Base-by-base conservation (phyloP, 1,139 yeast species). In the Blastobotrys aristatus region DNA sequence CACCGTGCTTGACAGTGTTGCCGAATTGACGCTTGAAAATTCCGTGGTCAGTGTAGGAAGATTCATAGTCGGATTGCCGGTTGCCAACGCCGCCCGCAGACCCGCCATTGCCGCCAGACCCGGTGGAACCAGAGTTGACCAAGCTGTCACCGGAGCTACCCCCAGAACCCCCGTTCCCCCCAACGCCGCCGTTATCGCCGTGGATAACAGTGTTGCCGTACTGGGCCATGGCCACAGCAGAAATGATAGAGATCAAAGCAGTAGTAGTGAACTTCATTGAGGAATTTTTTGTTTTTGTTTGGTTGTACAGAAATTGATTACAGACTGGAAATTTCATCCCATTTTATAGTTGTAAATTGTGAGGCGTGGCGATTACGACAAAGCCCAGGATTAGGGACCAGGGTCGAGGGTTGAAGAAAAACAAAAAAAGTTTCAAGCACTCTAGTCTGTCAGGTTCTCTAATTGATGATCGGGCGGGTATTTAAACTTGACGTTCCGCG, bases 111-210 rank as follows among this genome's bases (percentile, higher is more conserved):
- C 27, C 27, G 27, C 27, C 27, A 10, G 5, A 6, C 5, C 27
- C 27, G 10, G 27, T 10, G 10, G 5, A 5, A 24, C 27, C 27
- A 24, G 27, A 24, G n/a, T n/a, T n/a, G 27, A 24, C 27, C 27
- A 24, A 24, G 10, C 27, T 10, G 27, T 24, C 10, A 24, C 27
- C 27, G 27, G 27, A 24, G 27, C 8, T 6, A 24, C 27, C 27
- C 8, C 27, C 27, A 24, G 27, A 24, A 10, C 27, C 27, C 5
- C 37, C 37, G 22, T n/a, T 17, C 11, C 22, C 22, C 3, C 7
- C 8, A 14, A 33, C 37, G 14, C 37, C 37, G 8, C 37, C 37
- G 22, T 33, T 33, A n/a, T 33, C 37, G 14, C 37, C 37, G 18
- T 21, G 37, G 17, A 33, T 33, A n/a, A 33, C 37, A 18, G 37